Conservation (phyloP, 1,284 basidiomycete species). For the Gastroboletus turbinatus region DNA sequence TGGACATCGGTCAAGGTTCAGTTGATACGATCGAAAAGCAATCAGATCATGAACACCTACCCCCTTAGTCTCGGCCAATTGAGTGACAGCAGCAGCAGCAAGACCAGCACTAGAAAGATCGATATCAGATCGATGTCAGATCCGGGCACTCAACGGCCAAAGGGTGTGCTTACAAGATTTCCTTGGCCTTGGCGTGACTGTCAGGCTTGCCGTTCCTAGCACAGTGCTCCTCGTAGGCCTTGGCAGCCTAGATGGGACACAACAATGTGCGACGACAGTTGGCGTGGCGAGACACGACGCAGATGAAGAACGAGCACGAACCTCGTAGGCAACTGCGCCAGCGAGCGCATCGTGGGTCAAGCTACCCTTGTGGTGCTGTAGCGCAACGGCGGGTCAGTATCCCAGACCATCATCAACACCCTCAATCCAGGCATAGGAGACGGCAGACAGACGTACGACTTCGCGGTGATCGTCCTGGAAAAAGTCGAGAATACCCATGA, state of each 20-base stretch:
- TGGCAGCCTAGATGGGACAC: slow-evolving; percentile 6
- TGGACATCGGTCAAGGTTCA: not conserved
- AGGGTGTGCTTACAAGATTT: slow-evolving; percentile 5
- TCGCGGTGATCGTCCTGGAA: not conserved
- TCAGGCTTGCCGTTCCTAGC: slow-evolving; percentile 13
- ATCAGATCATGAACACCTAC: slow-evolving; percentile 5
- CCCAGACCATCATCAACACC: not conserved
- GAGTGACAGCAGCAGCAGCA: slow-evolving; percentile 5
- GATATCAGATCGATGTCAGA: not conserved
- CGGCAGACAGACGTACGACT: slow-evolving; percentile 6
- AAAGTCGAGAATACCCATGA: slow-evolving; percentile 11
- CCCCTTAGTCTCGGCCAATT: slow-evolving; percentile 25
- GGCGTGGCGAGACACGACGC: not conserved
- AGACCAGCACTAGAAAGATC: slow-evolving; percentile 15
- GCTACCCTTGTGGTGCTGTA: slow-evolving; percentile 15
- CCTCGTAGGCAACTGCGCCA: slow-evolving; percentile 19
- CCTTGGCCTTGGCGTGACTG: slow-evolving; percentile 19
- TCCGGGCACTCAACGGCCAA: not conserved
- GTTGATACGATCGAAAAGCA: not conserved
- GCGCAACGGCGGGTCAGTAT: not conserved
- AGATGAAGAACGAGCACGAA: not conserved
- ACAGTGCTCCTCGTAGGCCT: slow-evolving; percentile 15
- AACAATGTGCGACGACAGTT: not conserved
- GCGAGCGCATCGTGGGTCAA: slow-evolving; percentile 14
- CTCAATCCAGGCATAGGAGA: not conserved